Evolutionary conservation across 192 early-diverging fungal species (phyloP).

Genomic region (Phycomyces blakesleeanus): DNA sequence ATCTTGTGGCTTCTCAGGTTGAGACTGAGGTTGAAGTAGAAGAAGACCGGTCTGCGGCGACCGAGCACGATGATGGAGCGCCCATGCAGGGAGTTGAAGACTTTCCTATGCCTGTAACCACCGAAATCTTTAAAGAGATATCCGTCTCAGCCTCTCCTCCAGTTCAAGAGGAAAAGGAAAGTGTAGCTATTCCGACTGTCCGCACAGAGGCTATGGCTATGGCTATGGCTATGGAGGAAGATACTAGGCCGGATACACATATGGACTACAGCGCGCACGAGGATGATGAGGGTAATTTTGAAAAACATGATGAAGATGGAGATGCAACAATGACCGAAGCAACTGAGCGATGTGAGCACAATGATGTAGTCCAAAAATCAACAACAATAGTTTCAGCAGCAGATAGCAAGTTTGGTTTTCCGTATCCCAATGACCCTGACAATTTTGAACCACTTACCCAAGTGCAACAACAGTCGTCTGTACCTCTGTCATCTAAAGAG

Average conservation of each 20-base stretch:
- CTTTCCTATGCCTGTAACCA: background rate
- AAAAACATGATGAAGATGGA: slow-evolving; percentile 13
- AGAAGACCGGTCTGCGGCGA: background rate
- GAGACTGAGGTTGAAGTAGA: slow-evolving; percentile 5
- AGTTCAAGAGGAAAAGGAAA: too few relatives aligned
- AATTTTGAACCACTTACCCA: too few relatives aligned
- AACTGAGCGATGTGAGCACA: background rate
- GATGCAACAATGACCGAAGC: slow-evolving; percentile 18
- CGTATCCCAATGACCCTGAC: too few relatives aligned
- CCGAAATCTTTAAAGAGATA: background rate
- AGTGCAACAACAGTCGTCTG: too few relatives aligned
- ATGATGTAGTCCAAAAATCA: too few relatives aligned
- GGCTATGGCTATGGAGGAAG: slow-evolving; percentile 3
- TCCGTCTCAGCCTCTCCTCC: background rate
- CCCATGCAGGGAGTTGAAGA: background rate
- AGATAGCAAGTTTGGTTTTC: too few relatives aligned
- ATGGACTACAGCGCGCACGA: slow-evolving; percentile 28
- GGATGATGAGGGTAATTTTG: background rate
- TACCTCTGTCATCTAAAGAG: too few relatives aligned
- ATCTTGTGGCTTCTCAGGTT: slow-evolving; percentile 18
- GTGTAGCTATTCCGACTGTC: background rate
- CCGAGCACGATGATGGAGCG: background rate
- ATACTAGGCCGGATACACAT: background rate
- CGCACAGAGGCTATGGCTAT: background rate
- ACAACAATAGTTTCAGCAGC: too few relatives aligned